Evolutionary conservation across 345 rosid genomes (phyloP), one percentile per base, ranked within the genome.

Genomic region (Geranium rotundifolium): DNA sequence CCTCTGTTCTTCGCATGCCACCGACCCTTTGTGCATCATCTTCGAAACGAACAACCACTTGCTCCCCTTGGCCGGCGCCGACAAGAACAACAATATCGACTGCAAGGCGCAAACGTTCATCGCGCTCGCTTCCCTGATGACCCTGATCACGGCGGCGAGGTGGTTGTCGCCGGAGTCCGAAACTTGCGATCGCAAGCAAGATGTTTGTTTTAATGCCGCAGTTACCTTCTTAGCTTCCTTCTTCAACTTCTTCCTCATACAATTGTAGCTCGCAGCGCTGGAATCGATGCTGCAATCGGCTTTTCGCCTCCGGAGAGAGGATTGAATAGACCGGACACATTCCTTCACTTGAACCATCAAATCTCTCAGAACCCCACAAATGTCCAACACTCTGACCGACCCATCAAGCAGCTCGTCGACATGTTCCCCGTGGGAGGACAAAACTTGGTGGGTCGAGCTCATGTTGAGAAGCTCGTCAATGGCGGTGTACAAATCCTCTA

Each of bases 1-100:
- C 27, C 27, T 23, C 27, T 23, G 27, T 19, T 75, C 79, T 68
- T 71, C 84, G 27, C 72, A 68, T 57, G 63, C 73, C 19, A 70
- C 58, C 0, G 14, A 65, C 17, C 79, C 77, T 20, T 63, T 73
- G 60, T 64, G 73, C 76, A 78, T 72, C 75, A 82, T 17, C 29
- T 74, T 85, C 67, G 85, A 72, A 10, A 78, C 71, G 54, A 77
- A 30, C 29, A 74, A 65, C 88, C 88, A 85, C 60, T 69, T 76
- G 3, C 27, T 12, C 14, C 14, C 15, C 12, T 14, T 46, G 1
- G 57, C 19, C 57, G 20, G 41, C 0, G 41, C 19, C 57, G 57
- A 55, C 57, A 55, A 18, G 19, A 55, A 18, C 57, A 16, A 1
- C 57, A 9, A 17, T 2, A 55, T 2, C 9, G 57, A 55, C 10